phyloP scores from a whole-genome alignment of 331 rosid genomes.

The Rosa hybrid region DNA sequence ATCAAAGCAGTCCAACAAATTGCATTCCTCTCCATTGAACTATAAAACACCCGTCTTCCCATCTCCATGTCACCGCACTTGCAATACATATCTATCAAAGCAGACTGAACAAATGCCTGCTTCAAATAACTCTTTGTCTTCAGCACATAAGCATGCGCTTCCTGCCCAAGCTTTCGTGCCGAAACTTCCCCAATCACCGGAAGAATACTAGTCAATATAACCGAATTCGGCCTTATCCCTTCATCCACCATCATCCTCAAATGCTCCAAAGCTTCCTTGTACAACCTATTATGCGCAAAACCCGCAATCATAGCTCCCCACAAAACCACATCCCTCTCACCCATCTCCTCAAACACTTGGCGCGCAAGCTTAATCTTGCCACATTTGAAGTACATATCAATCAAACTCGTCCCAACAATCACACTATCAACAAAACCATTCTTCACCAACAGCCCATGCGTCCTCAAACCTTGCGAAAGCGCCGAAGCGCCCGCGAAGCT shows the following conservation, averaged over 20 bases:
- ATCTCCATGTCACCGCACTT: slow-evolving; percentile 75
- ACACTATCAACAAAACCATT: slow-evolving; percentile 58
- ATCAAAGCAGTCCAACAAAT: slow-evolving; percentile 88
- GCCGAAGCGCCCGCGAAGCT: slow-evolving; percentile 70
- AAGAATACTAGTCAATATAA: slow-evolving; percentile 51
- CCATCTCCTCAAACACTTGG: slow-evolving; percentile 51
- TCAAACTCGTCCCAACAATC: slow-evolving; percentile 43
- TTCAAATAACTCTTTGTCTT: slow-evolving; percentile 55
- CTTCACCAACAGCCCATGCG: slow-evolving; percentile 61
- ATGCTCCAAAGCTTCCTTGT: slow-evolving; percentile 53
- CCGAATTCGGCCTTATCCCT: slow-evolving; percentile 54
- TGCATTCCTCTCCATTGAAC: slow-evolving; percentile 62
- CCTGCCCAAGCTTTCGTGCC: slow-evolving; percentile 55
- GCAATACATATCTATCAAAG: slow-evolving; percentile 86
- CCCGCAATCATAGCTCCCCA: slow-evolving; percentile 66
- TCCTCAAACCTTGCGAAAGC: slow-evolving; percentile 55
- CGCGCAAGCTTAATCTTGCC: slow-evolving; percentile 54
- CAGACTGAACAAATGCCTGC: slow-evolving; percentile 63
- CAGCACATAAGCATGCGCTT: slow-evolving; percentile 70
- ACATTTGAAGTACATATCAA: slow-evolving; percentile 47
- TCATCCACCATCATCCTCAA: slow-evolving; percentile 54
- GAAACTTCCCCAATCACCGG: slow-evolving; percentile 58
- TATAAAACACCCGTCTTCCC: slow-evolving; percentile 65
- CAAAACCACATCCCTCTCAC: slow-evolving; percentile 49
- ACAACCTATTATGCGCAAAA: slow-evolving; percentile 51